phyloP scores from a whole-genome alignment of 805 yeast genomes.

The Cyberlindnera sargentensis region DNA sequence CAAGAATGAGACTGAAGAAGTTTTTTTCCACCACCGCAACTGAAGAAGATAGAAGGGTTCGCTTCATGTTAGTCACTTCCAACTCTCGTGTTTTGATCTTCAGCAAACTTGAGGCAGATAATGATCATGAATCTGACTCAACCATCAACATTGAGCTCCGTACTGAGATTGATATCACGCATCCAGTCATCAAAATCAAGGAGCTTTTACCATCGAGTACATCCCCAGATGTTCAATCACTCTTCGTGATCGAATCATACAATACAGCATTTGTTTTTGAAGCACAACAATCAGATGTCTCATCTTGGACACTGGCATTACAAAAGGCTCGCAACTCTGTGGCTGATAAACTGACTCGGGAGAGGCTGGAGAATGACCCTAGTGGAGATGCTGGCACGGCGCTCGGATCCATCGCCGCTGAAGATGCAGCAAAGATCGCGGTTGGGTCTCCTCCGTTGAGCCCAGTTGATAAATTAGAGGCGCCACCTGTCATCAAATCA shows the following conservation, averaged over 20 bases:
- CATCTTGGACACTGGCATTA: slow-evolving; percentile 51
- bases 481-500: not conserved
- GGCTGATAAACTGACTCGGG: slow-evolving; percentile 34
- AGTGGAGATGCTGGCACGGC: slow-evolving; percentile 27
- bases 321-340: slow-evolving; percentile 42
- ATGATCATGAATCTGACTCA: slow-evolving; percentile 9
- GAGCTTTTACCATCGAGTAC: slow-evolving; percentile 42
- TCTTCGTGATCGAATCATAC: slow-evolving; percentile 52
- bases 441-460: slow-evolving; percentile 8
- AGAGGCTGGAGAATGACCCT: slow-evolving; percentile 22
- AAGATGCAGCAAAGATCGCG: slow-evolving; percentile 29
- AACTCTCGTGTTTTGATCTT: slow-evolving; percentile 59
- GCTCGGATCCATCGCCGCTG: slow-evolving; percentile 29
- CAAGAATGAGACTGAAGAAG: slow-evolving; percentile 19
- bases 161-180: slow-evolving; percentile 48
- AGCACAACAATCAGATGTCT: slow-evolving; percentile 42
- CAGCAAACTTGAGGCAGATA: slow-evolving; percentile 27
- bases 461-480: slow-evolving; percentile 3
- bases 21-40: slow-evolving; percentile 14
- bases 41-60: slow-evolving; percentile 34
- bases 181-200: slow-evolving; percentile 46
- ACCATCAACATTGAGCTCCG: slow-evolving; percentile 32
- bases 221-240: slow-evolving; percentile 28
- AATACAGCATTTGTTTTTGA: slow-evolving; percentile 50
- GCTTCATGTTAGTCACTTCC: slow-evolving; percentile 52